These are phyloP conservation scores for Trichocladium antarcticum DNA, from an alignment of 495 filamentous ascomycete genomes.

Conservation along the genomic window DNA sequence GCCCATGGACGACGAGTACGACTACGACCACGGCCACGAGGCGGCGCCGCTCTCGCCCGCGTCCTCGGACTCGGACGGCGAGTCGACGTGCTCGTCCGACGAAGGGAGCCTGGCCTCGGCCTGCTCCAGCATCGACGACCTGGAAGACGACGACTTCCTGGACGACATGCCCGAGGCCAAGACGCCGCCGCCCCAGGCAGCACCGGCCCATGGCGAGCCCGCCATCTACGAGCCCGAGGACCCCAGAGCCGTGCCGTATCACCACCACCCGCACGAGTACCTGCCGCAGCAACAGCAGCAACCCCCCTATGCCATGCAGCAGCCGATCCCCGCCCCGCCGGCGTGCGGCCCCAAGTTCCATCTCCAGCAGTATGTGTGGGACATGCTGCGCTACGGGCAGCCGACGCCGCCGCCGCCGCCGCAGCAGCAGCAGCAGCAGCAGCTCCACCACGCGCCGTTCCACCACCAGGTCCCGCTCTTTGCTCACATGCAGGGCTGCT, in stretches of 20 bases:
- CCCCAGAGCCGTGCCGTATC: conserved; percentile 17
- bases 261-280: conserved; percentile 32
- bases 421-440: conserved; percentile 26
- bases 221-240: conserved; percentile 36
- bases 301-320: conserved; percentile 15
- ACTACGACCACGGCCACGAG: too few species aligned
- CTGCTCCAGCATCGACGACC: conserved; percentile 36
- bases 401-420: conserved; percentile 27
- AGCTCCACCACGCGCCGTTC: conserved; percentile 35
- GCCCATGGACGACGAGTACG: conserved; percentile 26
- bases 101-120: conserved; percentile 37
- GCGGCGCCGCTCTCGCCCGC: conserved; percentile 32
- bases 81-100: conserved; percentile 39
- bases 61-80: conserved; percentile 34
- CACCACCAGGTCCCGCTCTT: conserved; percentile 39
- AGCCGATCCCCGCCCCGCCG: conserved; percentile 16
- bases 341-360: conserved; percentile 30
- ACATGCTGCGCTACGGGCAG: conserved; percentile 28
- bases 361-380: conserved; percentile 34
- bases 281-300: conserved; percentile 33
- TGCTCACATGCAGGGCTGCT: conserved; percentile 39
- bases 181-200: conserved; percentile 30
- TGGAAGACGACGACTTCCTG: conserved; percentile 29
- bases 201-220: conserved; percentile 15
- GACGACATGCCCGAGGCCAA: conserved; percentile 33